Conservation (phyloP, 148 eudicot genomes). For the Camellia granthamiana region DNA sequence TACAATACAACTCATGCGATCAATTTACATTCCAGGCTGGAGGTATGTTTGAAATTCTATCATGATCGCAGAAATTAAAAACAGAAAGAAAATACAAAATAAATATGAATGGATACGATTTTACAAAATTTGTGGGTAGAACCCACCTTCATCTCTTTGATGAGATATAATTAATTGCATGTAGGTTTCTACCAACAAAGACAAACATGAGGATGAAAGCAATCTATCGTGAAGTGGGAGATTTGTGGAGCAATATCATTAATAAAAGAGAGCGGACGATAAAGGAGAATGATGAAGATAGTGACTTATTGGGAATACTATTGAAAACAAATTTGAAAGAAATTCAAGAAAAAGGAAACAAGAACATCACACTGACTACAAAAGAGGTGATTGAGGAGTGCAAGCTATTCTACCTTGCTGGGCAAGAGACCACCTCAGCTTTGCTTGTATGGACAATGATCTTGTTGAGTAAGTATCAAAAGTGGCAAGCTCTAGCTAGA, state of each 20-base stretch:
- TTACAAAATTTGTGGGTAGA: too few species aligned
- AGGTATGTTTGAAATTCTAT: constrained; percentile 17
- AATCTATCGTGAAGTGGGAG: constrained; percentile 9
- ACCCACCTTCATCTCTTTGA: too few species aligned
- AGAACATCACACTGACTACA: neutral
- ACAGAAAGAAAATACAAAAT: too few species aligned
- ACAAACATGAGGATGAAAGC: constrained; percentile 26
- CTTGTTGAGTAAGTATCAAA: neutral
- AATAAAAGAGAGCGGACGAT: neutral
- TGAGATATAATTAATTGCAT: too few species aligned
- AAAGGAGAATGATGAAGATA: neutral
- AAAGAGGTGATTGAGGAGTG: neutral
- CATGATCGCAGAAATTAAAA: too few species aligned
- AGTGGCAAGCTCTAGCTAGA: constrained; percentile 8
- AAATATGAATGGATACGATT: too few species aligned
- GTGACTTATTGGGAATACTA: neutral
- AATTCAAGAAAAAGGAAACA: neutral
- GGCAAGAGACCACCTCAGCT: neutral
- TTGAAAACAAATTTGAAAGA: neutral
- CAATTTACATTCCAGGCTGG: constrained; percentile 33
- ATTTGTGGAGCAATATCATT: constrained; percentile 9
- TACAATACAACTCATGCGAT: constrained; percentile 14
- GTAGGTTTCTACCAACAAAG: constrained; percentile 33
- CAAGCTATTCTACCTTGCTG: neutral
- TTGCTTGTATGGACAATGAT: neutral